phyloP scores from a whole-genome alignment of 345 rosid species.

The Eucalyptus erythrocorys region DNA sequence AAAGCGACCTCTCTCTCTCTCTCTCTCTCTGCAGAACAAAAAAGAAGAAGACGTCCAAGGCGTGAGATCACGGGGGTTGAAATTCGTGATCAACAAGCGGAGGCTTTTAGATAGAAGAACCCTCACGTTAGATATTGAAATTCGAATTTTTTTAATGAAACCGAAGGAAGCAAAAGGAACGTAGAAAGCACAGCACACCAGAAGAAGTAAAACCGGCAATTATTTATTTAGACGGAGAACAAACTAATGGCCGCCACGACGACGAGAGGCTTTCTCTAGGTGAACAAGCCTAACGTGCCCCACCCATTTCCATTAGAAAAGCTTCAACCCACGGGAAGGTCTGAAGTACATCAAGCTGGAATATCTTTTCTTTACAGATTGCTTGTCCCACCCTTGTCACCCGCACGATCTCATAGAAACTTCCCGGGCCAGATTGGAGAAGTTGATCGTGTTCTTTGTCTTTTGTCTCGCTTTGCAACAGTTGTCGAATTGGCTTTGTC shows the following conservation, averaged over 20 bases:
- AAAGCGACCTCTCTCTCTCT: background rate
- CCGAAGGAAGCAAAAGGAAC: background rate
- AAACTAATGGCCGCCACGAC: background rate
- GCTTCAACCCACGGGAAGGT: background rate
- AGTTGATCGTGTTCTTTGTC: background rate
- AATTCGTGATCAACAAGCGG: background rate
- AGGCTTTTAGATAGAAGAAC: background rate
- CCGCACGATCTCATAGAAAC: background rate
- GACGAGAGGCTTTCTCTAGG: background rate
- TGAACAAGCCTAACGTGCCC: background rate
- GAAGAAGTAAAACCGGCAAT: background rate
- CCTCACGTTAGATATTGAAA: background rate
- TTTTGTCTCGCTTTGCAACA: background rate
- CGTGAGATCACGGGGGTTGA: background rate
- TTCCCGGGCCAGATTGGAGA: background rate
- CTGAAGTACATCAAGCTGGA: background rate
- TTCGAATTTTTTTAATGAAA: background rate
- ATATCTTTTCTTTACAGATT: background rate
- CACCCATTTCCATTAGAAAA: background rate
- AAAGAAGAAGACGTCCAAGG: background rate
- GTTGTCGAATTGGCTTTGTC: background rate
- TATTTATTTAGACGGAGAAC: background rate
- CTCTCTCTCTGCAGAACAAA: background rate
- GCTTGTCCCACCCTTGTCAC: background rate
- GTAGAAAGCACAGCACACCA: background rate